Conservation (phyloP, 1,284 basidiomycete genomes). For the Rhodotorula sp. region DNA sequence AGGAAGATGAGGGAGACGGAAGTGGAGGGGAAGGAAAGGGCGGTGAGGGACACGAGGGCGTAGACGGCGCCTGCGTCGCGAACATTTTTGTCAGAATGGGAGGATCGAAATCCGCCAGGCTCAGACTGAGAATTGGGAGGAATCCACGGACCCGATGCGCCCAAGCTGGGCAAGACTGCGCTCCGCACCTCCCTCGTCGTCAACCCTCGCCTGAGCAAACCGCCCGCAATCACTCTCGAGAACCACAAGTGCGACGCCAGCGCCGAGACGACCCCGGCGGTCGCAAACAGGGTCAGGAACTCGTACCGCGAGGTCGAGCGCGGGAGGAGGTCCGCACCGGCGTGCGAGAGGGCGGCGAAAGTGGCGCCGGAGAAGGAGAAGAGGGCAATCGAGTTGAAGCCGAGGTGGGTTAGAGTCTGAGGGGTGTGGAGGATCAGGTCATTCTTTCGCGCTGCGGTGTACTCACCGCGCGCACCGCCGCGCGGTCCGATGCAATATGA, state of each 20-base stretch:
- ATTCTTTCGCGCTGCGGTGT: too few relatives aligned
- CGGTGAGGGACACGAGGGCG: slow-evolving; percentile 39
- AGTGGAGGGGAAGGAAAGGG: slow-evolving; percentile 41
- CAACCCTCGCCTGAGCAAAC: background rate
- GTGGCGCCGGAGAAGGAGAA: slow-evolving; percentile 25
- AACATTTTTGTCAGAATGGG: background rate
- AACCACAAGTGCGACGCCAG: slow-evolving; percentile 32
- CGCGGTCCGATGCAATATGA: too few relatives aligned
- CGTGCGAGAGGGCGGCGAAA: slow-evolving; percentile 13
- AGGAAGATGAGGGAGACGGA: slow-evolving; percentile 43
- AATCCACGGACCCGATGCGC: slow-evolving; percentile 27
- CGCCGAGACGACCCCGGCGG: slow-evolving; percentile 30
- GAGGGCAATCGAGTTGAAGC: slow-evolving; percentile 41
- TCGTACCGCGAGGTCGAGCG: slow-evolving; percentile 38
- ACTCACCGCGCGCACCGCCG: too few relatives aligned
- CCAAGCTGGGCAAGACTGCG: slow-evolving; percentile 30
- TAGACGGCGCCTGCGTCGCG: slow-evolving; percentile 39
- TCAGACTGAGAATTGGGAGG: too few relatives aligned
- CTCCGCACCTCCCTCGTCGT: background rate
- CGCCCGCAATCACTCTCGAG: slow-evolving; percentile 14
- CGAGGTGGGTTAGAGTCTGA: slow-evolving; percentile 30
- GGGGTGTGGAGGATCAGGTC: background rate
- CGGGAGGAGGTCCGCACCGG: slow-evolving; percentile 16
- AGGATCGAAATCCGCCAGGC: too few relatives aligned
- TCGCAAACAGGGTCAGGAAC: slow-evolving; percentile 37